phyloP scores from a whole-genome alignment of 208 protist genomes.

The Trypanosoma avium region DNA sequence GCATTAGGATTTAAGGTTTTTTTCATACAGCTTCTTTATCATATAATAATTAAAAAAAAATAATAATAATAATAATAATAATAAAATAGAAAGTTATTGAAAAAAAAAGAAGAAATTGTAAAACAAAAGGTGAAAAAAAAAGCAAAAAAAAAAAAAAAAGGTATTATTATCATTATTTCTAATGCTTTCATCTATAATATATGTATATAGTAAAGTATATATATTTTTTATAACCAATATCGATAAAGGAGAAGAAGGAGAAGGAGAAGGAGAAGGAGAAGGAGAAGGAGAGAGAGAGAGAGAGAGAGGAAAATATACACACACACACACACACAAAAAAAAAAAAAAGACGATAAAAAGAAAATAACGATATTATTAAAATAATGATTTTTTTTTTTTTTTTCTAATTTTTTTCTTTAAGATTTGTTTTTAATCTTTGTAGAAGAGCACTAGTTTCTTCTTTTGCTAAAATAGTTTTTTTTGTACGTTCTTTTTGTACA shows the following conservation, averaged over 20 bases:
- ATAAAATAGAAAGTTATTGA: not conserved
- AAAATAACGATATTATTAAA: not conserved
- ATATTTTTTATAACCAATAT: not conserved
- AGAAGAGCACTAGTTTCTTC: not conserved
- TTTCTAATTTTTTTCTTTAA: not conserved
- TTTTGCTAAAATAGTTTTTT: not conserved
- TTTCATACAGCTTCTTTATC: constrained; percentile 15
- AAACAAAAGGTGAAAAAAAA: not conserved
- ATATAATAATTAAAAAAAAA: not conserved
- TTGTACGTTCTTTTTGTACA: constrained; percentile 10
- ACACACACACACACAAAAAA: not conserved
- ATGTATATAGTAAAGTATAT: too few species aligned
- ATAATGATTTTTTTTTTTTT: not conserved
- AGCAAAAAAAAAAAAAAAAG: constrained; percentile 2
- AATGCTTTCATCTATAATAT: not conserved
- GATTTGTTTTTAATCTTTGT: constrained; percentile 1
- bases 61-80: not conserved
- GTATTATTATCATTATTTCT: constrained; percentile 9
- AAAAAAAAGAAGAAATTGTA: too few species aligned
- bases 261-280: not conserved
- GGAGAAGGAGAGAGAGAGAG: not conserved
- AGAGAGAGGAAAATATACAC: not conserved
- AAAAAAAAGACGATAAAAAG: not conserved
- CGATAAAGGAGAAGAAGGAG: too few species aligned
- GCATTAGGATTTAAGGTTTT: constrained; percentile 21